Evolutionary conservation across 2,329 filamentous ascomycete species (phyloP), one percentile per base, ranked within the genome.

Genomic region (Domatiomyces globalis): DNA sequence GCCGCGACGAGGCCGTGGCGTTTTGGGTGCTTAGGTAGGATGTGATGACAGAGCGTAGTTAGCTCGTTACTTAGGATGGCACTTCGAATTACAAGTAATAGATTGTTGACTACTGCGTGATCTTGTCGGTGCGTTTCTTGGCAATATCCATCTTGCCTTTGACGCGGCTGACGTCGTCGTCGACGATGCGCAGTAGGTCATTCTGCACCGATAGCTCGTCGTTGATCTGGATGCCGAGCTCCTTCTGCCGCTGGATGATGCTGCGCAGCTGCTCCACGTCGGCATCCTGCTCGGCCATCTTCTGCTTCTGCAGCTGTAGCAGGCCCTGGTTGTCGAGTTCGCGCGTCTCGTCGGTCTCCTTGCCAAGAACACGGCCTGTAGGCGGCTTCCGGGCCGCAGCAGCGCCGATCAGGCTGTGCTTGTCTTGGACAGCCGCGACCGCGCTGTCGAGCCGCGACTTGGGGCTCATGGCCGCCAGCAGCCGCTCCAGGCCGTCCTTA

Each of bases 311-410:
- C 54, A 83, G 61, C 63, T 81, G 78, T 58, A 83, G 56, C 12
- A 83, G 76, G 0, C 79, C 79, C n/a, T 74, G 67, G 55, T 83
- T 83, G 62, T 82, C 80, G 55, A 82, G 61, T 58, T 81, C 78
- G 10, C 79, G 67, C 8, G 80, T 83, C 42, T 74, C 70, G 55
- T 79, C 75, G 0, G 79, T 83, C 66, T 83, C 80, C 46, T 71
- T 71, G 59, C 71, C 60, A 63, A 77, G 45, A 59, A 79, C 56
- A 56, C 77, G 51, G 64, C 79, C 59, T 64, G 70, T 39, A 17
- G 17, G 71, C 63, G 36, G 63, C 61, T 36, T 61, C 58, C 43
- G 53, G 0, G 58, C 58, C 5, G 43, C 46, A 5, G 42, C 50
- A n/a, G 51, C 51, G 12, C 62, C 64, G 39, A 73, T 58, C 29